Evolutionary conservation across 306 rosid genomes (phyloP).

Genomic region (Comarum palustre): DNA sequence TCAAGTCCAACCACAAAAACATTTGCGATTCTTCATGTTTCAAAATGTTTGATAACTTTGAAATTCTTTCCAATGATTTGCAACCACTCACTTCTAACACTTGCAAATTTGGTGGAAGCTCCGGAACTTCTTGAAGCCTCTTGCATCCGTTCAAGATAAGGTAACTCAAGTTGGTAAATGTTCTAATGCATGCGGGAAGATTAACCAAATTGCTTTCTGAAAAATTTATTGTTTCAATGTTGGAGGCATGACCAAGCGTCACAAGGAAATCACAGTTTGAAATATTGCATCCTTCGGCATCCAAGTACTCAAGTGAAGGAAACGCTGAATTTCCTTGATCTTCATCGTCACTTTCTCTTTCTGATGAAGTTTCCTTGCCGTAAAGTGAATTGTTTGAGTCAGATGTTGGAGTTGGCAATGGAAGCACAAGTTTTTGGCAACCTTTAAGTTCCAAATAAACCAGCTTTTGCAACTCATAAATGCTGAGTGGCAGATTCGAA

Average conservation of each 20-base stretch:
- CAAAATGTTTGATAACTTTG: neutral
- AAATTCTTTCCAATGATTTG: neutral
- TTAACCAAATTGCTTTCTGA: neutral
- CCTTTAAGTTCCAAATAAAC: rapidly evolving
- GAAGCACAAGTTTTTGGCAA: neutral
- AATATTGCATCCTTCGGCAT: neutral
- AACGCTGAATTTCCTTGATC: neutral
- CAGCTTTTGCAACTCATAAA: neutral
- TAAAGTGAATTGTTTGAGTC: neutral
- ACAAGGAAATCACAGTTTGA: neutral
- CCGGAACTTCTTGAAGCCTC: neutral
- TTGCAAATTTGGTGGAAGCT: neutral
- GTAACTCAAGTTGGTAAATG: neutral
- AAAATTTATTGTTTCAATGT: rapidly evolving
- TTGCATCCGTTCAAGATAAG: neutral
- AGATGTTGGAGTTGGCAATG: neutral
- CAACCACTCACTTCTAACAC: neutral
- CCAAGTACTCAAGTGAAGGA: rapidly evolving
- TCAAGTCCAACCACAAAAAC: neutral
- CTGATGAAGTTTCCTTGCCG: neutral
- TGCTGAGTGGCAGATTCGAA: neutral
- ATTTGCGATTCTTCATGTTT: neutral
- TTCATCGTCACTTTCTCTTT: neutral
- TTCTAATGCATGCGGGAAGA: neutral
- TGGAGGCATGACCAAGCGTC: neutral